Base-by-base conservation (phyloP, 2,329 filamentous ascomycete species). In the Scytalidium sp. region DNA sequence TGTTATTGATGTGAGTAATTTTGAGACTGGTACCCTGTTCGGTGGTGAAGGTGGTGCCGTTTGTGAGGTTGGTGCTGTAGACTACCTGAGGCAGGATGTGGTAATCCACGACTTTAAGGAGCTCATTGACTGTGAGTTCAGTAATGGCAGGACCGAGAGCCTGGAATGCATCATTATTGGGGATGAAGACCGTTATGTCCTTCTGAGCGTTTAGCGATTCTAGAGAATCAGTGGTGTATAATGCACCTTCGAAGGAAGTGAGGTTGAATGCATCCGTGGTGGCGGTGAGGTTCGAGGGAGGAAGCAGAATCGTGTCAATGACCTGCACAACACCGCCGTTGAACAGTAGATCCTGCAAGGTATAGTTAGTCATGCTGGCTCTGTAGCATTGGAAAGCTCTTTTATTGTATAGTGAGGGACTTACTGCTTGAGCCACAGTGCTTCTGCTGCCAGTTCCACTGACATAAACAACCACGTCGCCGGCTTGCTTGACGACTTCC, bases 101-200 rank as follows among this genome's bases (percentile, higher is more conserved):
- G 51, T 71, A 72, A 27, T 60, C 53, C 2, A 71, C 51, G 22
- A 71, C 53, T 20, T 54, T 42, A n/a, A 55, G 46, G 2, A 70
- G 59, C 9, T 66, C 50, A 3, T 57, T 50, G 1, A 52, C 50
- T 0, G 63, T 59, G 45, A 69, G 61, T 43, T 54, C 50, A 7
- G 60, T 51, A 15, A 69, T 60, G 10, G 66, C 62, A 6, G 61
- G 60, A 9, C 67, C 67, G 10, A 72, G 64, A 2, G 57, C 55
- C 51, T 69, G 59, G 47, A 71, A 69, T 2, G 64, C 68, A 2
- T 56, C 56, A 47, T 70, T 65, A 23, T 54, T 50, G 3, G 68
- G 68, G 1, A 63, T 65, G 42, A 70, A 63, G 50, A 70, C 71
- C 6, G 83, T 85, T 50, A 84, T 69, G 59, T 84, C 80, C 13